Evolutionary conservation across 345 rosid genomes (phyloP), one percentile per base, ranked within the genome.

Genomic region (Dimocarpus longan): DNA sequence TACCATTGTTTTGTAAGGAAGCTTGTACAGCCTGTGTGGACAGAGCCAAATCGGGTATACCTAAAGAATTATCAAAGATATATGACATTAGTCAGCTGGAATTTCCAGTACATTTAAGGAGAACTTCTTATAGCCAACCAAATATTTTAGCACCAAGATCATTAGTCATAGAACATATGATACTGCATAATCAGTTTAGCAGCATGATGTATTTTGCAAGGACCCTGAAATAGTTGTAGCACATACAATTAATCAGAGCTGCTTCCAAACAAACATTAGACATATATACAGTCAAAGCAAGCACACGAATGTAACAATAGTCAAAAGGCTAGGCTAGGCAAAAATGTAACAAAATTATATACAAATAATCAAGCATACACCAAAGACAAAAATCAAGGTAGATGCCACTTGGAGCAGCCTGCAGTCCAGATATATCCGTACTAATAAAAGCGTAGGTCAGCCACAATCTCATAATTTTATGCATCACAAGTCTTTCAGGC

Each of bases 11-110:
- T 88, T 97, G 79, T 90, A 75, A 26, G 99, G 98, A 64, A 86
- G 86, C 94, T 91, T 97, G 95, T 80, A 97, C 71, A 97, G 80
- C 18, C 93, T 85, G 86, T 97, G 98, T 0, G 98, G 99, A 84
- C 99, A 97, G 6, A 97, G 89, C 99, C 99, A 97, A 32, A 97
- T 75, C 8, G 99, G 99, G 78, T 97, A 97, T 70, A 97, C 84
- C 99, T 94, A 73, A 43, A 63, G 19, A 87, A 60, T 63, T 21
- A 48, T 76, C 46, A 66, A 67, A 70, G 50, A 71, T 43, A 40
- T 8, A 18, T 54, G 46, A 68, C 0, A 9, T 39, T 74, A 4
- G 7, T 48, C 32, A 21, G 37, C 56, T 7, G 10, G 37, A 75
- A 74, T 22, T 71, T 11, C 26, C 11, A 63, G 28, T 24, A 18